phyloP scores from a whole-genome alignment of 2,329 filamentous ascomycete genomes.

The Talaromyces sp. region DNA sequence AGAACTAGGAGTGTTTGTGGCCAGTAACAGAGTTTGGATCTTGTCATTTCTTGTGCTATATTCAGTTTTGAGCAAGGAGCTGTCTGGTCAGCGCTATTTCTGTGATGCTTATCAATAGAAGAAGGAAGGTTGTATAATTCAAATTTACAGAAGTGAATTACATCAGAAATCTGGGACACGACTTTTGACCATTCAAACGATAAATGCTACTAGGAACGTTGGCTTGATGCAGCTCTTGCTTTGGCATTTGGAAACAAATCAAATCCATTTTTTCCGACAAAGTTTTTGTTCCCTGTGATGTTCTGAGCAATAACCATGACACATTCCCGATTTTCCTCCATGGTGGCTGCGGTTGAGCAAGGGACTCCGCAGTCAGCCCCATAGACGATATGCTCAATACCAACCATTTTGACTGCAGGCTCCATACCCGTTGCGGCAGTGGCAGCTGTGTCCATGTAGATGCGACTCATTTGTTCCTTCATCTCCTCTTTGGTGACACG shows the following conservation, averaged over 20 bases:
- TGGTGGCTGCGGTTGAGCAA: conserved; percentile 5
- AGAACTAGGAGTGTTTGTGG: no score
- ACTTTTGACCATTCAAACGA: background rate
- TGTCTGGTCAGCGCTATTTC: no score
- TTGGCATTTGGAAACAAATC: conserved; percentile 1
- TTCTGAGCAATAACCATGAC: conserved; percentile 1
- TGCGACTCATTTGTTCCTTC: background rate
- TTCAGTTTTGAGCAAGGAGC: no score
- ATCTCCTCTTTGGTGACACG: conserved; percentile 1
- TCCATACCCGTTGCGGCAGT: conserved; percentile 4
- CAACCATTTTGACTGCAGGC: conserved; percentile 7
- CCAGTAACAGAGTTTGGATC: background rate
- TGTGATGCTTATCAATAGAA: no score
- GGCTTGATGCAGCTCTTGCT: background rate
- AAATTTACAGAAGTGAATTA: background rate
- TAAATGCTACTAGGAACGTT: no score
- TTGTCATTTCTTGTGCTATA: no score
- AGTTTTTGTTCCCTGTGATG: background rate
- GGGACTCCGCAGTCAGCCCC: conserved; percentile 10
- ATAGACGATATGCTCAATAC: conserved; percentile 4
- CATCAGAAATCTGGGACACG: background rate
- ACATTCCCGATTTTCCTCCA: conserved; percentile 6
- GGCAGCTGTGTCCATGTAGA: conserved; percentile 6
- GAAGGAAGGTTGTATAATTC: no score
- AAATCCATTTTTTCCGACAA: conserved; percentile 1